Conservation (phyloP, 1,139 yeast species). For the Kurtzmaniella quercitrusa region DNA sequence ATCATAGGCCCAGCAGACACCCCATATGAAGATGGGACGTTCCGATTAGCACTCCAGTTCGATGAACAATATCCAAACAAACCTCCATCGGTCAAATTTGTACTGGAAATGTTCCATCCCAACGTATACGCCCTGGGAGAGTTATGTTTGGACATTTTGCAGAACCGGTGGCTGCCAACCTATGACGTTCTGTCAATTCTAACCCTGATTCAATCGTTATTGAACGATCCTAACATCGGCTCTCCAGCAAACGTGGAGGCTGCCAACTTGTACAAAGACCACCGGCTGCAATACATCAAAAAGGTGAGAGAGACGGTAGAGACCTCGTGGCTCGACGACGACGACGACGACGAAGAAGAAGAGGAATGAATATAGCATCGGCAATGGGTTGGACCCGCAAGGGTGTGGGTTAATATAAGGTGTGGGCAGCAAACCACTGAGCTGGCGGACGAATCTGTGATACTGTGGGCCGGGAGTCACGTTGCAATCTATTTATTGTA, state of each 20-base stretch:
- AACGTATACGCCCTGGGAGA: slow-evolving; percentile 96
- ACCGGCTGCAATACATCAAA: slow-evolving; percentile 85
- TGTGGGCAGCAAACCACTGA: not conserved
- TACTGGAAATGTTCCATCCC: slow-evolving; percentile 96
- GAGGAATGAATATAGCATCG: slow-evolving; percentile 44
- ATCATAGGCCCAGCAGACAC: slow-evolving; percentile 98
- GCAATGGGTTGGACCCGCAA: slow-evolving; percentile 10
- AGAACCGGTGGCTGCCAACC: slow-evolving; percentile 98
- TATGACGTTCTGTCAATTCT: slow-evolving; percentile 96
- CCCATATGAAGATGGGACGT: slow-evolving; percentile 97
- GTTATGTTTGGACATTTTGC: slow-evolving; percentile 89
- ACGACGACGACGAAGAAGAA: slow-evolving; percentile 59
- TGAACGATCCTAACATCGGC: slow-evolving; percentile 93
- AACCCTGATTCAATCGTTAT: slow-evolving; percentile 79
- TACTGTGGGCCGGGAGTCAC: not conserved
- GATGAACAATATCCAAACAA: slow-evolving; percentile 98
- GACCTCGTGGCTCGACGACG: slow-evolving; percentile 71
- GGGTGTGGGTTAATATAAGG: not conserved
- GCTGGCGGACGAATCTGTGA: not conserved
- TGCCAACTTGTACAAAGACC: slow-evolving; percentile 91
- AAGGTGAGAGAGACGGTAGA: slow-evolving; percentile 94
- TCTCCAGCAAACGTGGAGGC: slow-evolving; percentile 99
- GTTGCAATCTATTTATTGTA: not conserved
- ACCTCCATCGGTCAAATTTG: slow-evolving; percentile 88
- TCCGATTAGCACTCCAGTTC: slow-evolving; percentile 78